These are phyloP conservation scores for Globisporangium perplexum DNA, from an alignment of 352 stramenopile genomes.

Conservation along the genomic window DNA sequence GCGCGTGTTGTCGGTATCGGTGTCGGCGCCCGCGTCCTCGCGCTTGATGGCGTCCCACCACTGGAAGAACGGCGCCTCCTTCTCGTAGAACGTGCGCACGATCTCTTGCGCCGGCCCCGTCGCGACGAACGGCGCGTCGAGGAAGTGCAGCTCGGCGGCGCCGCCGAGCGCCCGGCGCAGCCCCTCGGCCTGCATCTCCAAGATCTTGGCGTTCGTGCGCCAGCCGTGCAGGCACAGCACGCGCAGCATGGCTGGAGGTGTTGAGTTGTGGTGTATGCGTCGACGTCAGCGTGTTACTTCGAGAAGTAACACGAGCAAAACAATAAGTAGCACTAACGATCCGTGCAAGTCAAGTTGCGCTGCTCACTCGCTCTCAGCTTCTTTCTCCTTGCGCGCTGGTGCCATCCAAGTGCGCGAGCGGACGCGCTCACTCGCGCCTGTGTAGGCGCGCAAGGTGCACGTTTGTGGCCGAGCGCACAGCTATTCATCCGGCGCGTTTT, in stretches of 20 bases:
- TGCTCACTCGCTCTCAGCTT: no score
- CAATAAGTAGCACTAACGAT: no score
- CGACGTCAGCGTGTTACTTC: no score
- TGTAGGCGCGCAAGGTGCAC: no score
- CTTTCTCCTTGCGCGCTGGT: no score
- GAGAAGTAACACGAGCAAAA: no score
- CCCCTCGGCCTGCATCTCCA: conserved; percentile 49
- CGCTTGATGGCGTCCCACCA: conserved; percentile 70
- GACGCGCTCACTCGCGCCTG: no score
- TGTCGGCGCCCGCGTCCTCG: conserved; percentile 10
- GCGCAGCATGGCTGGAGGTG: conserved; percentile 55
- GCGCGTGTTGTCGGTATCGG: conserved; percentile 4
- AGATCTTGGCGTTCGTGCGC: conserved; percentile 65
- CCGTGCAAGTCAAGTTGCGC: no score
- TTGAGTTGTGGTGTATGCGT: no score
- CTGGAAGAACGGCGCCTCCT: conserved; percentile 59
- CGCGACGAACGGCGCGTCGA: conserved; percentile 58
- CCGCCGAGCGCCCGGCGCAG: conserved; percentile 41
- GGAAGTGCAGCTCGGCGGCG: conserved; percentile 55
- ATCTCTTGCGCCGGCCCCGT: conserved; percentile 51
- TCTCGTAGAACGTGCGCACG: conserved; percentile 52
- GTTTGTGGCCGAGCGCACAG: no score
- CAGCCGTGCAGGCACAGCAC: conserved; percentile 78
- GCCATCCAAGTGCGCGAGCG: no score
- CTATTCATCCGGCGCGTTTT: no score